phyloP scores from a whole-genome alignment of 1,139 yeast species.

The Protomyces inouyei region DNA sequence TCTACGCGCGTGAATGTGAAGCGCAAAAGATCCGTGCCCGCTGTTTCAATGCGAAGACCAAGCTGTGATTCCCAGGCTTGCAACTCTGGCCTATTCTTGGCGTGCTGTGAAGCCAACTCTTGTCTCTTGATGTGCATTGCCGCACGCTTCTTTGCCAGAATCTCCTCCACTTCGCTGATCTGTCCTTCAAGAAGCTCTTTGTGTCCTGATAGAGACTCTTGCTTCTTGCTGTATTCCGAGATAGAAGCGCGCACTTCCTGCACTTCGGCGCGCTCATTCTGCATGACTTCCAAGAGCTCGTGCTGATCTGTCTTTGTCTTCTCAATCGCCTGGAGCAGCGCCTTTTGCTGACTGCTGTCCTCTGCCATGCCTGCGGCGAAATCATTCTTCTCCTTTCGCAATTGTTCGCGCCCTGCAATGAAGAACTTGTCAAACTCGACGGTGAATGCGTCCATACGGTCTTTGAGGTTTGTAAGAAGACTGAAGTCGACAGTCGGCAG shows the following conservation, averaged over 20 bases:
- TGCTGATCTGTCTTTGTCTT: constrained; percentile 6
- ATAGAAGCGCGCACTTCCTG: constrained; percentile 21
- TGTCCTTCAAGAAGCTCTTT: constrained; percentile 14
- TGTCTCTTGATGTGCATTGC: constrained; percentile 15
- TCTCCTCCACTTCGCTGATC: background rate
- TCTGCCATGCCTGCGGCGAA: constrained; percentile 24
- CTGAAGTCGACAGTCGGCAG: constrained; percentile 7
- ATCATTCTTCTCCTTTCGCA: constrained; percentile 10
- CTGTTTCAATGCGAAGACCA: constrained; percentile 29
- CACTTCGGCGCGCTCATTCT: constrained; percentile 5
- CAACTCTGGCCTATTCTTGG: constrained; percentile 28
- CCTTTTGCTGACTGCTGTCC: constrained; percentile 6
- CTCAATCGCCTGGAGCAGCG: constrained; percentile 3
- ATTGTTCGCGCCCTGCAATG: constrained; percentile 19
- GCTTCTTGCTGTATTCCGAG: constrained; percentile 1
- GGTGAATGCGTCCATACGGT: constrained; percentile 25
- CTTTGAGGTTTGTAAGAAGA: constrained; percentile 3
- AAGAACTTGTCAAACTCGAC: constrained; percentile 25
- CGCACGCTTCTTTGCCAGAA: constrained; percentile 16
- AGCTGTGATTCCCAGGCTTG: constrained; percentile 28
- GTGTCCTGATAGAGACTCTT: background rate
- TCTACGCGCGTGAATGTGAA: constrained; percentile 27
- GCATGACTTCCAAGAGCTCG: constrained; percentile 2
- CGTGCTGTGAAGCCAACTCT: constrained; percentile 8
- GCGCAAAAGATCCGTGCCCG: constrained; percentile 27